Base-by-base conservation (phyloP, 345 rosid species). In the Heritiera fomes region DNA sequence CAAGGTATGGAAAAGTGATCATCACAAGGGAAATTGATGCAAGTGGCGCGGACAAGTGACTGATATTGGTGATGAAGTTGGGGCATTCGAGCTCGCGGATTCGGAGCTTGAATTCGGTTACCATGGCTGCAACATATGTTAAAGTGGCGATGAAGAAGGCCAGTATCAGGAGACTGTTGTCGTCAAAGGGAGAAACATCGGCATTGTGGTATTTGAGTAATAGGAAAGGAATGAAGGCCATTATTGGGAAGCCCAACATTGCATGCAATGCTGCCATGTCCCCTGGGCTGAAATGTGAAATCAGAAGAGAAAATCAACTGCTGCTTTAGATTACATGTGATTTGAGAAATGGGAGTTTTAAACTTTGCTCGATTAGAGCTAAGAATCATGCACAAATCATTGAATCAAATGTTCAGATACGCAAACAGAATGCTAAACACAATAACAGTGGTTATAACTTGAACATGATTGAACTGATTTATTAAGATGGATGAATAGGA, bases 41-140 rank as follows among this genome's bases (percentile, higher is more conserved):
- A 2, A 73, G 28, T 2, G 76, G 32, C 38, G 76, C 63, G 5
- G 47, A 55, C 55, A 73, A 18, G 9, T 8, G 46, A 5, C 43
- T 18, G 61, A 32, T 9, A 52, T 11, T 17, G 61, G 1, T 52
- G 46, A 71, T 52, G 1, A 49, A 28, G 58, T 23, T 14, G 18
- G 74, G 74, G 74, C 59, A 70, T 28, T 70, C 41, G 5, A 6
- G 2, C 12, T 47, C 58, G 6, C 32, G 40, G 12, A 13, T 23
- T 70, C n/a, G 43, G 43, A 70, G 59, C 43, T 49, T 49, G 74
- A 70, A 14, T 14, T 47, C n/a, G 8, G 20, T 14, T 43, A 8
- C 74, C 59, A 49, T 70, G 41, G 41, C 41, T 3, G 74, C 40
- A 70, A 70, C 41, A 70, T 70, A 70, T 7, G 58, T 49, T 14